Evolutionary conservation across 2,329 filamentous ascomycete genomes (phyloP).

Genomic region (Trichoderma simmonsii): DNA sequence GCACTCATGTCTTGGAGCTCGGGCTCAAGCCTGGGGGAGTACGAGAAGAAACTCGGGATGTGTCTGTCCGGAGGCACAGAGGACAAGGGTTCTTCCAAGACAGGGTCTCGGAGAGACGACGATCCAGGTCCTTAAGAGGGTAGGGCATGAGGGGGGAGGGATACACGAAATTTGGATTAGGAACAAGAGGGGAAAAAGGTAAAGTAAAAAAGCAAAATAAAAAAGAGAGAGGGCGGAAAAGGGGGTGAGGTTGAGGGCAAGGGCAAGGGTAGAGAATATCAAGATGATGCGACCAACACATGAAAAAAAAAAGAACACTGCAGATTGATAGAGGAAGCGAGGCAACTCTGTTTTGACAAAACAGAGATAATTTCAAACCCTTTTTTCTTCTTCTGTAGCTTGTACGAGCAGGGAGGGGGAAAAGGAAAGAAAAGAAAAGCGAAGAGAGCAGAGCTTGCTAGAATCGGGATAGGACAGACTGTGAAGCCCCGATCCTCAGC

Average conservation of each 20-base stretch:
- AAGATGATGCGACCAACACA: background rate
- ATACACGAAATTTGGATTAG: background rate
- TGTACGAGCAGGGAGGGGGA: background rate
- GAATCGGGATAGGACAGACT: background rate
- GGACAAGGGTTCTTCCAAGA: background rate
- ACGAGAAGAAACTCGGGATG: background rate
- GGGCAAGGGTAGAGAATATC: background rate
- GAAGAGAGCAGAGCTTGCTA: background rate
- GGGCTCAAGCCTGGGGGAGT: background rate
- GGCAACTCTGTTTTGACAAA: background rate
- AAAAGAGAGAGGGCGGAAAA: background rate
- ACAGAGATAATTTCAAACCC: background rate
- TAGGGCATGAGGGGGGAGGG: background rate
- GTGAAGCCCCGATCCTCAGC: background rate
- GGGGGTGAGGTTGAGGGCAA: background rate
- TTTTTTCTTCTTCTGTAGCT: background rate
- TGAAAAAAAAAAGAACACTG: background rate
- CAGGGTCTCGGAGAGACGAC: conserved; percentile 14
- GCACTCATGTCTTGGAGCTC: conserved; percentile 9
- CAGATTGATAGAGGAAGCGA: background rate
- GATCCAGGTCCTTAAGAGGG: background rate
- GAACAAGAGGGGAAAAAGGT: background rate
- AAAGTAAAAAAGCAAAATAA: background rate
- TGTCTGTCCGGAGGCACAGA: background rate
- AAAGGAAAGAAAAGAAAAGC: background rate